These are phyloP conservation scores for Hirschioporus abietinus DNA, from an alignment of 768 basidiomycete genomes.

Conservation along the genomic window DNA sequence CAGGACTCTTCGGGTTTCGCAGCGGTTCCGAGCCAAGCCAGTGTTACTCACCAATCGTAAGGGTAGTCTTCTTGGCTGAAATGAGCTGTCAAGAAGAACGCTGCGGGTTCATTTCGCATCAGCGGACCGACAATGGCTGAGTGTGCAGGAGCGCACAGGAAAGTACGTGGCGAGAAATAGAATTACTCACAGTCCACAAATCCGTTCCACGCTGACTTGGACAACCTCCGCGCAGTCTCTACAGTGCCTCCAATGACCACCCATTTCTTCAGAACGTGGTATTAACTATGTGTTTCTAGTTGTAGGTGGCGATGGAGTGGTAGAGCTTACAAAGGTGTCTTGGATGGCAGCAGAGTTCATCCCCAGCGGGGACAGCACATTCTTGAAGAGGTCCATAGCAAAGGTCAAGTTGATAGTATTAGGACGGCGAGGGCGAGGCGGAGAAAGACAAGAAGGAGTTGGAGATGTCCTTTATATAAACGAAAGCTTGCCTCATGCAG, in stretches of 20 bases:
- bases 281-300: neutral
- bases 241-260: constrained; percentile 89
- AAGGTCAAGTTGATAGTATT: neutral
- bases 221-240: constrained; percentile 77
- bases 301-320: neutral
- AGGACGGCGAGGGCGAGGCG: neutral
- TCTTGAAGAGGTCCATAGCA: constrained; percentile 67
- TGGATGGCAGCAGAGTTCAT: constrained; percentile 66
- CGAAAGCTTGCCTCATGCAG: constrained; percentile 13
- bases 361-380: constrained; percentile 63
- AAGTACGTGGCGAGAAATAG: neutral
- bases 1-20: neutral
- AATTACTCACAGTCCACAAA: constrained; percentile 75
- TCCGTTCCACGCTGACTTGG: constrained; percentile 83
- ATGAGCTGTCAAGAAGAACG: constrained; percentile 86
- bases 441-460: constrained; percentile 6
- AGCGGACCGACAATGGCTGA: constrained; percentile 5
- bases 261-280: constrained; percentile 53
- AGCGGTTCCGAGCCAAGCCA: constrained; percentile 8
- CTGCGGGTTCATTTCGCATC: constrained; percentile 28
- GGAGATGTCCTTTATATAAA: constrained; percentile 7
- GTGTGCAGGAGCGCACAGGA: constrained; percentile 6
- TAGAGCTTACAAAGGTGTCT: constrained; percentile 61
- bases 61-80: constrained; percentile 87
- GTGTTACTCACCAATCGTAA: constrained; percentile 62